Evolutionary conservation across 768 basidiomycete species (phyloP).

Genomic region (Suillus occidentalis): DNA sequence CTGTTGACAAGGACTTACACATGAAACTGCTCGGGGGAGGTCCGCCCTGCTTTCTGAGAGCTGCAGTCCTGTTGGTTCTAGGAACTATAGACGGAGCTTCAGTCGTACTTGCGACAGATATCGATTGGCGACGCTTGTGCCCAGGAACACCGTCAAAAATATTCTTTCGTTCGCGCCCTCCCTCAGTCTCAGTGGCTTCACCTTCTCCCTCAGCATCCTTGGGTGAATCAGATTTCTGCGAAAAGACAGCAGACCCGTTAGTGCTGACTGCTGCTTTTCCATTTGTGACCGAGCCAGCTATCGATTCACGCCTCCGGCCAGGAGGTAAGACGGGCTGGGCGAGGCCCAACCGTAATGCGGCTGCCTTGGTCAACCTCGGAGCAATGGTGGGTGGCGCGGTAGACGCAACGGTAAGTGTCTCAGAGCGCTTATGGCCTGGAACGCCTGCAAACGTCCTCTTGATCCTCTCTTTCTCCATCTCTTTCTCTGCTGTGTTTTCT

Average conservation of each 20-base stretch:
- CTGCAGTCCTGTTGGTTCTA: slow-evolving; percentile 44
- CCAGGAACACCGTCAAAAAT: slow-evolving; percentile 83
- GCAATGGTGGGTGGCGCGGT: slow-evolving; percentile 70
- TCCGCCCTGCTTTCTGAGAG: slow-evolving; percentile 43
- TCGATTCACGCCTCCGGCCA: slow-evolving; percentile 38
- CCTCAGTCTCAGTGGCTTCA: slow-evolving; percentile 28
- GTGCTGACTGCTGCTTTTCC: slow-evolving; percentile 18
- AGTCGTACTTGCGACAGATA: slow-evolving; percentile 59
- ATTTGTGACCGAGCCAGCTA: slow-evolving; percentile 23
- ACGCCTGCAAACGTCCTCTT: slow-evolving; percentile 72
- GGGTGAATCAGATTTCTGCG: slow-evolving; percentile 7
- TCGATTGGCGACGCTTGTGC: slow-evolving; percentile 76
- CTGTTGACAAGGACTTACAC: slow-evolving; percentile 47
- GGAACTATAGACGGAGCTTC: slow-evolving; percentile 43
- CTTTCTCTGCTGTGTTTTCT: slow-evolving; percentile 39
- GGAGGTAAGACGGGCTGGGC: slow-evolving; percentile 39
- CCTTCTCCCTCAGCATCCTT: slow-evolving; percentile 25
- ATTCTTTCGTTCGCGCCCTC: slow-evolving; percentile 31
- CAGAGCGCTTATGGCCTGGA: slow-evolving; percentile 77
- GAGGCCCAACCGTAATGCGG: slow-evolving; percentile 64
- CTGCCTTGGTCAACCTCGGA: slow-evolving; percentile 76
- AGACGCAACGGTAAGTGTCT: slow-evolving; percentile 69
- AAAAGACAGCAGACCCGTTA: slow-evolving; percentile 12
- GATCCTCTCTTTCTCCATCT: slow-evolving; percentile 60
- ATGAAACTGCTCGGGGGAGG: slow-evolving; percentile 68